Percentiles rank a stretch among this genome's conserved stretches.
Conservation (phyloP, 1,284 basidiomycete genomes). For the Cutaneotrichosporon arboriforme region DNA sequence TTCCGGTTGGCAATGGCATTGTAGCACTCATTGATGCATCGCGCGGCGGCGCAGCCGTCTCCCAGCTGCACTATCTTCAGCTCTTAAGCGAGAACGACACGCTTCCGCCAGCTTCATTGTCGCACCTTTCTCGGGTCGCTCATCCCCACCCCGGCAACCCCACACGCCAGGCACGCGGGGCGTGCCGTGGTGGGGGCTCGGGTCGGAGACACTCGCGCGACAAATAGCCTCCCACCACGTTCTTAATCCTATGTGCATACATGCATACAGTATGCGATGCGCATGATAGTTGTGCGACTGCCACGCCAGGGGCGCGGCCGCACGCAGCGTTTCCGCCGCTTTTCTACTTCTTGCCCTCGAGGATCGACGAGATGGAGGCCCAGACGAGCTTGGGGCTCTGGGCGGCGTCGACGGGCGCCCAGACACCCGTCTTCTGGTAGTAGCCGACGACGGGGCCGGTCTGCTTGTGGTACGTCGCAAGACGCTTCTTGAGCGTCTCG, state of each 20-base stretch:
- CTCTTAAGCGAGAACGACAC: too few relatives aligned
- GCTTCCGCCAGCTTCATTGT: too few relatives aligned
- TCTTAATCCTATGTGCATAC: background rate
- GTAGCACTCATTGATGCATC: too few relatives aligned
- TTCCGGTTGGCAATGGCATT: too few relatives aligned
- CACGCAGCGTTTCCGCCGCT: background rate
- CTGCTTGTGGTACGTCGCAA: constrained; percentile 78
- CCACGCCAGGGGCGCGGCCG: background rate
- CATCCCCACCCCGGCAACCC: background rate
- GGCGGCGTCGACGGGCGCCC: constrained; percentile 85
- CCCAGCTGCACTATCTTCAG: too few relatives aligned
- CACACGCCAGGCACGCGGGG: background rate
- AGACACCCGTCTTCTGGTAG: constrained; percentile 85
- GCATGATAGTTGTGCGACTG: background rate
- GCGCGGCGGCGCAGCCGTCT: too few relatives aligned
- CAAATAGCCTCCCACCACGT: too few relatives aligned
- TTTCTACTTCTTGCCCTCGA: constrained; percentile 15
- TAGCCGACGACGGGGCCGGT: constrained; percentile 96
- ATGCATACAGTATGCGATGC: background rate
- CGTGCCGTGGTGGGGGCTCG: too few relatives aligned
- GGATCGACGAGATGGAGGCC: constrained; percentile 59
- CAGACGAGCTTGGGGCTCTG: constrained; percentile 89
- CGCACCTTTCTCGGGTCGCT: background rate
- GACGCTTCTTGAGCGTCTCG: constrained; percentile 84
- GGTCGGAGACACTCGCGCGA: too few relatives aligned